phyloP scores from a whole-genome alignment of 148 eudicot species.

The Suaeda aralocaspica region DNA sequence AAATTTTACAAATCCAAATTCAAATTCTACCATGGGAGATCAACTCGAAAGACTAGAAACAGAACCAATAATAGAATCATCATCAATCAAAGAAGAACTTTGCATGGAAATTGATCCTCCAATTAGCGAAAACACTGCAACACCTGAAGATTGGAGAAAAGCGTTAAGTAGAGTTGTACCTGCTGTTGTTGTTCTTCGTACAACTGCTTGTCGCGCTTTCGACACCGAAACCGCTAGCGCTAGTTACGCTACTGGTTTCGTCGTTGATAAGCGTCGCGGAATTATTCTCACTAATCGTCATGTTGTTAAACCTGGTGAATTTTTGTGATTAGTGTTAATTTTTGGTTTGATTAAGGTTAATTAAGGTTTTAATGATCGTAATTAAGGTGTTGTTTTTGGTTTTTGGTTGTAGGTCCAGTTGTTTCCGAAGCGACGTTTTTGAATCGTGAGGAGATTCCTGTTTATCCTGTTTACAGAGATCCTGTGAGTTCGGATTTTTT shows the following conservation, averaged over 20 bases:
- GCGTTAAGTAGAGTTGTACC: conserved; percentile 81
- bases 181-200: conserved; percentile 88
- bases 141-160: conserved; percentile 86
- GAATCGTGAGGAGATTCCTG: conserved; percentile 87
- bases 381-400: not conserved
- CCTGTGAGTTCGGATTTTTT: conserved; percentile 57
- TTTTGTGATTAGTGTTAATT: not conserved
- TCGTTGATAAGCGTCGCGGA: conserved; percentile 83
- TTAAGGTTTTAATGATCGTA: not conserved
- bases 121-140: conserved; percentile 46
- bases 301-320: conserved; percentile 80
- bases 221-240: conserved; percentile 91
- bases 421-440: conserved; percentile 98
- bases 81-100: conserved; percentile 49
- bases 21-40: conserved; percentile 35
- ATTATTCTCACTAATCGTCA: conserved; percentile 94
- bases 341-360: not conserved
- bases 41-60: conserved; percentile 56
- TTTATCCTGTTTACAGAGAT: conserved; percentile 85
- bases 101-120: conserved; percentile 83
- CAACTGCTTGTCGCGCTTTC: conserved; percentile 84
- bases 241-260: conserved; percentile 85
- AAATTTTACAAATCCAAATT: not conserved
- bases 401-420: conserved; percentile 66
- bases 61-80: conserved; percentile 36